Base-by-base conservation (phyloP, 2,329 filamentous ascomycete genomes). In the Celoporthe dispersa region DNA sequence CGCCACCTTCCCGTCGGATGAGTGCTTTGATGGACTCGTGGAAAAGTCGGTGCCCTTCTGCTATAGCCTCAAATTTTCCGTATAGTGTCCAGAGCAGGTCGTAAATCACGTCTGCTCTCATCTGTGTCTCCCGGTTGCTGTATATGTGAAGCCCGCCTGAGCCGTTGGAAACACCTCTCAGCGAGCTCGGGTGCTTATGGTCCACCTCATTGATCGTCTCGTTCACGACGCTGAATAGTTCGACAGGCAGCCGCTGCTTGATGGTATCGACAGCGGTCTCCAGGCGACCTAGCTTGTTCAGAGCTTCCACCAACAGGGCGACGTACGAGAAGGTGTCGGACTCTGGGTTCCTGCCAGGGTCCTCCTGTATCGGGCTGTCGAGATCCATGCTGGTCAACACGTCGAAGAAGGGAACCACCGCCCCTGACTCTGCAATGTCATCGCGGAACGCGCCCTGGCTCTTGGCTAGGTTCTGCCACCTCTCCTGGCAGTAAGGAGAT, bases 11-110 rank as follows among this genome's bases (percentile, higher is more conserved):
- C 64, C 97, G 90, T 72, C 91, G 90, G 67, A 95, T 90, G 70
- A 99, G 92, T 0, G 93, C 92, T 73, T 91, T 91, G 76, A 98
- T 91, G 62, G 97, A 92, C 79, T 98, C 96, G 79, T 98, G 94
- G 69, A 98, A 90, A 0, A 98, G 91, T 57, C 97, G 91, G 78
- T 99, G 96, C 1, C 94, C 93, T 81, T 99, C 97, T 5, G 94
- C 94, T 74, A 99, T 98, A 9, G 96, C 93, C 79, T 98, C 96
- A 73, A 99, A 98, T 76, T 98, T 98, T 59, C 94, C 94, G 79
- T 97, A 99, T 0, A 99, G 81, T 0, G 94, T 95, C 89, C 92
- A 97, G 2, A 99, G 83, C 61, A 98, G 87, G 77, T 99, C 96
- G 73, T 96, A 92, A 64, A 99, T 91, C 37, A 98, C 93, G 75